phyloP scores from a whole-genome alignment of 2,329 filamentous ascomycete genomes.

The Lecanosticta acicola region DNA sequence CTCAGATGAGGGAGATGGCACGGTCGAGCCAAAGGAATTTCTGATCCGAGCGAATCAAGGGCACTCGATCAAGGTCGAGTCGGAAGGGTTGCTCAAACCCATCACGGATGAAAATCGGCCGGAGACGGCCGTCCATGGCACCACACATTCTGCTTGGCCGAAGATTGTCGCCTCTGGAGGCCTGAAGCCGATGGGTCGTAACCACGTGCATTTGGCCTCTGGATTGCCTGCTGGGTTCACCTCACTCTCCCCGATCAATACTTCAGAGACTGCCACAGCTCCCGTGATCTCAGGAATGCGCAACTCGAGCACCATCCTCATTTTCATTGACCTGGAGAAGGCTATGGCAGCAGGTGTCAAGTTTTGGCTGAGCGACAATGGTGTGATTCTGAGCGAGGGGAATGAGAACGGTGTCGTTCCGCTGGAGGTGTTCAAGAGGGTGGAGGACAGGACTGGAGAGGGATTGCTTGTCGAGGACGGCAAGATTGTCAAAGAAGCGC shows the following conservation, averaged over 20 bases:
- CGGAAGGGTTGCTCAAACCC: slow-evolving; percentile 63
- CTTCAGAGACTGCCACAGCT: slow-evolving; percentile 37
- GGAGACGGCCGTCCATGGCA: slow-evolving; percentile 69
- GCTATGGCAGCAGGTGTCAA: slow-evolving; percentile 67
- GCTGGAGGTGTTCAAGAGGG: slow-evolving; percentile 63
- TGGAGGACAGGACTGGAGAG: slow-evolving; percentile 56
- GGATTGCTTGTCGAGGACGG: slow-evolving; percentile 68
- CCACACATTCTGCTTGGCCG: slow-evolving; percentile 75
- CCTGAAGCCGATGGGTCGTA: slow-evolving; percentile 72
- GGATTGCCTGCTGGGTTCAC: slow-evolving; percentile 55
- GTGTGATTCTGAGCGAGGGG: slow-evolving; percentile 43
- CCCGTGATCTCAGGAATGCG: slow-evolving; percentile 55
- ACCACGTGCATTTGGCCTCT: slow-evolving; percentile 83
- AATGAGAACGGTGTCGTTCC: slow-evolving; percentile 58
- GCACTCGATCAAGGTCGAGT: slow-evolving; percentile 73
- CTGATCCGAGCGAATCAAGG: slow-evolving; percentile 95
- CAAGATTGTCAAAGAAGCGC: slow-evolving; percentile 60
- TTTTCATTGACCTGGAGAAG: slow-evolving; percentile 73
- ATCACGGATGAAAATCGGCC: slow-evolving; percentile 47
- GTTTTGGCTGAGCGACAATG: slow-evolving; percentile 54
- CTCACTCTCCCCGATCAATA: slow-evolving; percentile 29
- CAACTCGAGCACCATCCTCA: slow-evolving; percentile 54
- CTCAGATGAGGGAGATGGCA: slow-evolving; percentile 21
- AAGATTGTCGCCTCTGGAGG: slow-evolving; percentile 71
- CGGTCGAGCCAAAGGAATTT: slow-evolving; percentile 58